phyloP scores from a whole-genome alignment of 495 filamentous ascomycete genomes.

The Letharia columbiana region DNA sequence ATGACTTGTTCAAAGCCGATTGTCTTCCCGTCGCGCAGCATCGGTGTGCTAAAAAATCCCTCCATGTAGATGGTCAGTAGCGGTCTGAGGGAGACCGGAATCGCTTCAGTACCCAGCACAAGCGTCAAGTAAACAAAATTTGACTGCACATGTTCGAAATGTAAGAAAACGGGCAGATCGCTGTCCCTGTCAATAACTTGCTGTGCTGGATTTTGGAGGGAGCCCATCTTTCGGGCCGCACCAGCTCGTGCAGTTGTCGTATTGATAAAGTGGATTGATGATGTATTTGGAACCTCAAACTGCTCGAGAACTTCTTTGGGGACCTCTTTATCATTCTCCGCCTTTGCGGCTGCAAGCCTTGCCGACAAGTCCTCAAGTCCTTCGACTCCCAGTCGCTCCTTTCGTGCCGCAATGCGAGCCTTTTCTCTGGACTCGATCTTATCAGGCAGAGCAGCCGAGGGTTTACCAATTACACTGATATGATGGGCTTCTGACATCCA shows the following conservation, averaged over 20 bases:
- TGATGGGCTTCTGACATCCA: constrained; percentile 84
- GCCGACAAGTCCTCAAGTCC: constrained; percentile 63
- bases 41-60: constrained; percentile 89
- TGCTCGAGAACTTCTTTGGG: constrained; percentile 66
- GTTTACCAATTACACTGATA: constrained; percentile 79
- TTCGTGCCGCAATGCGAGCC: constrained; percentile 46
- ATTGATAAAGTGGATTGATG: constrained; percentile 91
- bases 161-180: constrained; percentile 74
- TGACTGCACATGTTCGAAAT: constrained; percentile 86
- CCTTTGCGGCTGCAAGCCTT: constrained; percentile 74
- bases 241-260: constrained; percentile 82
- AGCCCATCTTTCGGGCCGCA: constrained; percentile 60
- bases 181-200: constrained; percentile 62
- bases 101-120: constrained; percentile 63
- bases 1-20: constrained; percentile 89
- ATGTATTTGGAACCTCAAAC: constrained; percentile 71
- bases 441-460: constrained; percentile 60
- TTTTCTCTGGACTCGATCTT: constrained; percentile 65
- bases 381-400: constrained; percentile 51
- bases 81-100: constrained; percentile 69
- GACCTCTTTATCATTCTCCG: constrained; percentile 80
- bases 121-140: constrained; percentile 81
- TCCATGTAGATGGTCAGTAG: constrained; percentile 75
- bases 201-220: constrained; percentile 61
- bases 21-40: constrained; percentile 64